Evolutionary conservation across 257 asterid species (phyloP).

Genomic region (Solanum sejunctum): DNA sequence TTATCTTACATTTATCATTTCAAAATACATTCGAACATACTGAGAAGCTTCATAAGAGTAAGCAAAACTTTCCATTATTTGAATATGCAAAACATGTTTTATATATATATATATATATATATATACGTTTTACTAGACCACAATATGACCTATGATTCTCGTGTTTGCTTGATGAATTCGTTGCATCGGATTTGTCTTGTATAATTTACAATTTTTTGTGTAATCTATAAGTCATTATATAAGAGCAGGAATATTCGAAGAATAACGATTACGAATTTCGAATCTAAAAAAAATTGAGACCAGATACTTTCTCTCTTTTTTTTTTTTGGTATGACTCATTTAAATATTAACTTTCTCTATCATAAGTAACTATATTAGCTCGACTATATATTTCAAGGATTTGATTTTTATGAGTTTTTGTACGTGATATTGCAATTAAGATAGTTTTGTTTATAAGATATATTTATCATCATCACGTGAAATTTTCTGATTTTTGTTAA

Average conservation of each 20-base stretch:
- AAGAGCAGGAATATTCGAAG: too few relatives aligned
- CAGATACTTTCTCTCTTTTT: not conserved
- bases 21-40: not conserved
- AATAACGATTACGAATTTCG: rapidly evolving
- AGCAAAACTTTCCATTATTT: not conserved
- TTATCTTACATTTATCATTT: not conserved
- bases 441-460: not conserved
- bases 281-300: not conserved
- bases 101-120: too few relatives aligned
- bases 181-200: not conserved
- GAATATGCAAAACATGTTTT: not conserved
- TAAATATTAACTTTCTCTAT: not conserved
- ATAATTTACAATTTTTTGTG: rapidly evolving
- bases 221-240: not conserved
- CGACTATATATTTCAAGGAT: not conserved
- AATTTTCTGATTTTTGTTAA: not conserved
- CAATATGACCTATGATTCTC: not conserved
- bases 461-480: not conserved
- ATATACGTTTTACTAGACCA: not conserved
- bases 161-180: not conserved
- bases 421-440: not conserved
- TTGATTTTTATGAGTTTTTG: not conserved
- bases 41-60: not conserved
- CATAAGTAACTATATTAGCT: not conserved
- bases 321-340: not conserved